Evolutionary conservation across 345 rosid genomes (phyloP), one percentile per base, ranked within the genome.

Genomic region (Ceriops decandra): DNA sequence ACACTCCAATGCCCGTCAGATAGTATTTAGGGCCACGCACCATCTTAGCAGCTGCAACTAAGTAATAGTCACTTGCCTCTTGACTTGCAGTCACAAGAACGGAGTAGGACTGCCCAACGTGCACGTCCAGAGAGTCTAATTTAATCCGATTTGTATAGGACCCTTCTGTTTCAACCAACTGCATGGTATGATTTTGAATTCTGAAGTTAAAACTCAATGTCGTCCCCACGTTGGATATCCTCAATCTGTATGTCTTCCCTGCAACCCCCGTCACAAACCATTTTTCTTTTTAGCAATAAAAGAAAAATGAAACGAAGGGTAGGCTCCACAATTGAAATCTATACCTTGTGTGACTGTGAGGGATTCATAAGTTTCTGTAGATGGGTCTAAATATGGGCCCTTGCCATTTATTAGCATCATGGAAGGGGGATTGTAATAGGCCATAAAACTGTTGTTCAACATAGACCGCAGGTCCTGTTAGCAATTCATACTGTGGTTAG

Each of bases 141-240:
- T 5, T n/a, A 52, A 75, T 78, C 52, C 78, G 79, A 38, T 66
- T 65, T 4, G 74, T 69, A 72, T 81, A 80, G 17, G 80, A 78
- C 46, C 80, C 85, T 68, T 81, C 82, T 31, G 64, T 67, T 77
- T 81, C 84, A 7, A 78, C 82, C 1, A 77, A 52, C 71, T 52
- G 19, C 77, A 75, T 46, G 11, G 32, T 57, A 57, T 81, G 85
- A 47, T 58, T 65, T 60, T 81, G 80, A 64, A 78, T 71, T 69
- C 80, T 75, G 42, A 86, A 85, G 80, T 86, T 86, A 52, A 80
- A 78, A 76, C 88, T 81, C 77, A 78, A 72, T 33, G 75, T 67
- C 33, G 76, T 80, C 60, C 90, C 87, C 70, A 88, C 90, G 52
- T 86, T 86, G 38, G 86, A 84, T 80, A 83, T 76, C 64, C 87